Conservation (phyloP, 1,284 basidiomycete genomes). For the Rhizoctonia solani region DNA sequence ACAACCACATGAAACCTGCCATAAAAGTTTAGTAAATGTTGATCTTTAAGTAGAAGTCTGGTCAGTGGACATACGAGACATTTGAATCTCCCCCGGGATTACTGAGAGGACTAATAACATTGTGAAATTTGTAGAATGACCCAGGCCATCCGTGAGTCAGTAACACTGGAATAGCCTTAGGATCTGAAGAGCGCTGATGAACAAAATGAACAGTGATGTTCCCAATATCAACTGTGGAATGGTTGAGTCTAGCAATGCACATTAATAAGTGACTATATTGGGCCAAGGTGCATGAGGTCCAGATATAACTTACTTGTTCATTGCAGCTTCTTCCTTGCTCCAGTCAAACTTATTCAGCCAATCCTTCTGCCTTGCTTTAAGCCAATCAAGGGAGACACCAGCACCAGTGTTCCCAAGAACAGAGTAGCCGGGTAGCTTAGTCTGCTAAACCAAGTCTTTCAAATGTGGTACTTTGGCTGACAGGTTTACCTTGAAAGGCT, state of each 20-base stretch:
- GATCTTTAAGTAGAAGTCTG: neutral
- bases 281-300: no score
- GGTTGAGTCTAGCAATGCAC: slow-evolving; percentile 23
- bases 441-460: neutral
- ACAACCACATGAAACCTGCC: slow-evolving; percentile 36
- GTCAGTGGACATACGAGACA: slow-evolving; percentile 1
- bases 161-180: slow-evolving; percentile 33
- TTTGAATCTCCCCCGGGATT: slow-evolving; percentile 6
- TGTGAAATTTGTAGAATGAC: slow-evolving; percentile 35
- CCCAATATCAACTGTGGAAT: slow-evolving; percentile 30
- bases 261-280: neutral
- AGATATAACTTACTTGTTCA: slow-evolving; percentile 2
- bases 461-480: neutral
- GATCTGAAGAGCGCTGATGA: slow-evolving; percentile 29
- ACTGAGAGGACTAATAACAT: slow-evolving; percentile 29
- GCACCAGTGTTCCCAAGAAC: neutral
- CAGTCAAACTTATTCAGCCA: slow-evolving; percentile 9
- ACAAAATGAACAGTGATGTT: slow-evolving; percentile 37
- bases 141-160: slow-evolving; percentile 38
- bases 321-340: neutral
- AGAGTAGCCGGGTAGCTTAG: slow-evolving; percentile 37
- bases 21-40: neutral
- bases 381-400: neutral
- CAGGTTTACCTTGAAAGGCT: neutral
- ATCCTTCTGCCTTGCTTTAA: no score